Evolutionary conservation across 192 early-diverging fungal species (phyloP), one percentile per base, ranked within the genome.

Genomic region (Coemansia asiatica): DNA sequence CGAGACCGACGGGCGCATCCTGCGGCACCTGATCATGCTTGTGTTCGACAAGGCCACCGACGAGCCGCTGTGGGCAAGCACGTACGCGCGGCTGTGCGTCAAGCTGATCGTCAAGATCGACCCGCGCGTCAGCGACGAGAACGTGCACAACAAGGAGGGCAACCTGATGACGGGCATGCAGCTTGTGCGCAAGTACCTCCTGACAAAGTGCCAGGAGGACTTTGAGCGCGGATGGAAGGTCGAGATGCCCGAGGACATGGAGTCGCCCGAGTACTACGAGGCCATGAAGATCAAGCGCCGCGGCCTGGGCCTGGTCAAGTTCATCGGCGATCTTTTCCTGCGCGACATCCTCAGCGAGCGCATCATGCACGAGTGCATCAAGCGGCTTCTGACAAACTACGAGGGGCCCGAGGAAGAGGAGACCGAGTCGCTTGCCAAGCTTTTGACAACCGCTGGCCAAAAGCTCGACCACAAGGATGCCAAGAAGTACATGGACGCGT

Each of bases 311-410:
- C 87, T 98, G 73, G 90, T 95, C 16, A 78, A 85, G 47, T 97
- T 98, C 70, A 95, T 99, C 63, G 94, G 97, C 64, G 94, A 98
- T 77, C 86, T 99, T 49, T 99, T 94, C 88, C 90, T 93, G 75
- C 74, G 90, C 47, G 76, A 83, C 38, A 91, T 99, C 83, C 85
- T 99, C 68, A 92, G 94, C 6, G 90, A 94, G 64, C 91, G 92
- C 81, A 95, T 99, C 55, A 98, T 99, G 88, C 92, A 95, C 70
- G 84, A 87, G 68, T 99, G 97, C 74, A 83, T 99, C 65, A 84
- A 84, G 56, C 87, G 89, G 53, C 87, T 99, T 61, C 79, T 96
- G 67, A 68, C 72, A 50, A 87, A 86, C 72, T 81, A 87, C 63
- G 73, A 83, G 63, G 77, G 88, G 35, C 92, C 95, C 27, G 95